Conservation (phyloP, 179 eudicot genomes). For the Camellia oleifera region DNA sequence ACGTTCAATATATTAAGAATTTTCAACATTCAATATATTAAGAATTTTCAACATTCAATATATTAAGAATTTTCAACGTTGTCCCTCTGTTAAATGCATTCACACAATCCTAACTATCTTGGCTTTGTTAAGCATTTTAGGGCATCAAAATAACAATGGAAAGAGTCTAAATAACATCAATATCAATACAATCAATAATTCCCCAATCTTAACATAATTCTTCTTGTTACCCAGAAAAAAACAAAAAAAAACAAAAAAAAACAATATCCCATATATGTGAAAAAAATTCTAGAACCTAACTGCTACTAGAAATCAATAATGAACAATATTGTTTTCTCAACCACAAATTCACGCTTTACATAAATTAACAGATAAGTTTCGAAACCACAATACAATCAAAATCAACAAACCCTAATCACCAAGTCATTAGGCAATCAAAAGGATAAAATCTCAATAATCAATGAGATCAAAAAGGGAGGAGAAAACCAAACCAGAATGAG, state of each 20-base stretch:
- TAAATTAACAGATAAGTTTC: not conserved
- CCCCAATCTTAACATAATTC: not conserved
- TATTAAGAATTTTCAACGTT: too few species aligned
- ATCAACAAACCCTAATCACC: not conserved
- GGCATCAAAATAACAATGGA: too few species aligned
- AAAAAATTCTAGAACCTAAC: not conserved
- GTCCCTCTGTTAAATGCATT: too few species aligned
- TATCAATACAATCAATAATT: not conserved
- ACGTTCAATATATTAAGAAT: too few species aligned
- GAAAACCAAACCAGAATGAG: constrained; percentile 41
- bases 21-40: too few species aligned
- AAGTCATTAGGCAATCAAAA: too few species aligned
- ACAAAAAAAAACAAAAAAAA: not conserved
- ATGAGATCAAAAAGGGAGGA: constrained; percentile 50
- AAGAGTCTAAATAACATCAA: too few species aligned
- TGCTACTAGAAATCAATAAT: not conserved
- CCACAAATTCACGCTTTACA: not conserved
- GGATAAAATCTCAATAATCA: not conserved
- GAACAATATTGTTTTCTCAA: not conserved
- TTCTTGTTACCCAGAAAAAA: not conserved
- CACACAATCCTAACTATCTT: too few species aligned
- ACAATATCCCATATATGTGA: not conserved
- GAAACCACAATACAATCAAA: not conserved
- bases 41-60: too few species aligned
- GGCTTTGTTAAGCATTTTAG: too few species aligned